Evolutionary conservation across 352 stramenopile species (phyloP), one percentile per base, ranked within the genome.

Genomic region (Phytophthora tubulina): DNA sequence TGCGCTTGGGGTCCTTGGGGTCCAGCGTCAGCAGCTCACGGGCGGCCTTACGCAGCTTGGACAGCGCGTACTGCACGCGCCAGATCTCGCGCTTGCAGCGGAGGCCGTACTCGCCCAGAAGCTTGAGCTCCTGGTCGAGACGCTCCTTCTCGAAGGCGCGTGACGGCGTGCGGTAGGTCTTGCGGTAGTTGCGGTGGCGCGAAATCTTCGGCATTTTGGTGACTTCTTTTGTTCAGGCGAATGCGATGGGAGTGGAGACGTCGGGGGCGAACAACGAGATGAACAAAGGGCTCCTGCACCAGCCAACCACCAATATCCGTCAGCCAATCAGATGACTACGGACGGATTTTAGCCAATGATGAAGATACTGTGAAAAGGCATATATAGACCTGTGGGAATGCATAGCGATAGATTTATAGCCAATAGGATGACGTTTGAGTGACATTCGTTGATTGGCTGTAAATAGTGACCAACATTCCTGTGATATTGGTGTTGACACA

Each of bases 61-160:
- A 98, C 61, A 99, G 89, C 62, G 98, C 95, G 76, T 98, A 99
- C 86, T 99, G 98, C 54, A 99, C 97, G 70, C 98, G 97, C 98
- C 98, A 99, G 84, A 99, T 99, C 84, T 99, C 98, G 75, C 97
- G 96, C 95, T 99, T 99, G 95, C 98, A 99, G 76, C 98, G 93
- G 30, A 99, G 95, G 56, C 98, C 98, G 82, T 99, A 99, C 90
- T 99, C 98, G 81, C 98, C 98, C 46, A 99, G 95, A 51, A 99
- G 91, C 92, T 99, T 99, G 57, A 99, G 91, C 88, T 99, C 98
- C 80, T 98, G 97, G 90, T 99, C 97, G 60, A 99, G 94, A 88
- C 97, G 97, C 81, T 99, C 98, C 94, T 99, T 99, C 86, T 99
- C 98, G 92, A 98, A 99, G 48, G 98, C 95, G 83, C 98, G 97